These are phyloP conservation scores for Tylopilus vinaceipallidus DNA, from an alignment of 768 basidiomycete species.

Conservation along the genomic window DNA sequence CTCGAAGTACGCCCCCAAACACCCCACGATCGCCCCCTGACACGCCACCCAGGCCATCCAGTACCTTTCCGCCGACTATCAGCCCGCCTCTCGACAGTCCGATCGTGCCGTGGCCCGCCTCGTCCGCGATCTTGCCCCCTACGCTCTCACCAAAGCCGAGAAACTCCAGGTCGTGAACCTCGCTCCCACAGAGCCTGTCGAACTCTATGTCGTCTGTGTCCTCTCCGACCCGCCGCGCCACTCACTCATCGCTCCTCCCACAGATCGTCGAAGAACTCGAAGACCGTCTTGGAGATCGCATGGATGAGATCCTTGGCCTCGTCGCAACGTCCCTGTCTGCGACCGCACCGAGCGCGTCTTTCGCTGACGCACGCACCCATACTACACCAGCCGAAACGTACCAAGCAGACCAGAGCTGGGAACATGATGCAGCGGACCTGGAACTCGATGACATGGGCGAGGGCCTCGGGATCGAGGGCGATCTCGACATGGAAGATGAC, in stretches of 20 bases:
- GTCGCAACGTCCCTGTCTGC: slow-evolving; percentile 47
- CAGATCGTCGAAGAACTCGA: slow-evolving; percentile 93
- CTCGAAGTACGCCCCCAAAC: slow-evolving; percentile 54
- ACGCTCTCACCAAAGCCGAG: slow-evolving; percentile 84
- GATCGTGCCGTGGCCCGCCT: slow-evolving; percentile 62
- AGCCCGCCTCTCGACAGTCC: slow-evolving; percentile 66
- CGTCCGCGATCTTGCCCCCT: slow-evolving; percentile 62
- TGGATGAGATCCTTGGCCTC: slow-evolving; percentile 60
- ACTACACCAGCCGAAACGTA: slow-evolving; percentile 7
- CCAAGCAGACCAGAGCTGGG: slow-evolving; percentile 30
- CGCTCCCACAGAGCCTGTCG: slow-evolving; percentile 76
- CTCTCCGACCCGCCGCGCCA: neutral
- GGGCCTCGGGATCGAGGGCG: slow-evolving; percentile 66
- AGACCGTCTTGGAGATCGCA: slow-evolving; percentile 69
- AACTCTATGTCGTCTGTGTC: slow-evolving; percentile 80
- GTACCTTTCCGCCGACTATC: slow-evolving; percentile 74
- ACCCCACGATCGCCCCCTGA: neutral
- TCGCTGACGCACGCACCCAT: neutral
- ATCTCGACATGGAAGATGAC: slow-evolving; percentile 63
- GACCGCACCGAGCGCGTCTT: neutral
- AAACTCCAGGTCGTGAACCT: slow-evolving; percentile 92
- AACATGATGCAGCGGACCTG: slow-evolving; percentile 45
- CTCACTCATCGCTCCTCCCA: neutral
- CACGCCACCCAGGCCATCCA: slow-evolving; percentile 65
- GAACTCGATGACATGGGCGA: slow-evolving; percentile 66